A percentile compares a stretch with the other conserved stretches of the same genome.
Evolutionary conservation across 2,329 filamentous ascomycete species (phyloP).

Genomic region (Xylaria sp.): DNA sequence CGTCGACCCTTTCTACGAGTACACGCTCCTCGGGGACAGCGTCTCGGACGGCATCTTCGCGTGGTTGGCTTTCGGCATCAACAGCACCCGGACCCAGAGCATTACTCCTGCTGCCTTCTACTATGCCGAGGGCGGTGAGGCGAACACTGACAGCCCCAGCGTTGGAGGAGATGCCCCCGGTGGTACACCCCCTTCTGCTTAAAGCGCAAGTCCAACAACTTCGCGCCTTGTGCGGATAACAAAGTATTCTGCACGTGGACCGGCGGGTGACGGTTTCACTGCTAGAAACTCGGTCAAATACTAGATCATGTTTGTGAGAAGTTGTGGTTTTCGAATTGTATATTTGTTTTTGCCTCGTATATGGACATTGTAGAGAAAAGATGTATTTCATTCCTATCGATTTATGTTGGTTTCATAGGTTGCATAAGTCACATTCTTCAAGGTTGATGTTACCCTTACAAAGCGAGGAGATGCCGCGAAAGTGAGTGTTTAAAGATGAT

Average conservation of each 20-base stretch:
- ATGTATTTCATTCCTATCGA: not conserved
- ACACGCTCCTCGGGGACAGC: constrained; percentile 13
- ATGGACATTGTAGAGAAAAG: not conserved
- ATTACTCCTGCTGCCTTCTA: constrained; percentile 43
- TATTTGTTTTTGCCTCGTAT: not conserved
- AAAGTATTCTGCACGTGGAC: not conserved
- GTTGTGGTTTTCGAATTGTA: not conserved
- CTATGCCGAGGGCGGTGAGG: constrained; percentile 43
- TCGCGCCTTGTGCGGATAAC: not conserved
- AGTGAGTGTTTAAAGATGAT: too few relatives aligned
- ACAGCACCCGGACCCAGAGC: constrained; percentile 17
- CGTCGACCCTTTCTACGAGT: constrained; percentile 10
- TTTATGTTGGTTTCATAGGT: not conserved
- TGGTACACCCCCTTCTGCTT: not conserved
- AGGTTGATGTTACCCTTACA: not conserved
- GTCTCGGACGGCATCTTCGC: constrained; percentile 14
- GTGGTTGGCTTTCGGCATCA: constrained; percentile 16
- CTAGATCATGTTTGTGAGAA: not conserved
- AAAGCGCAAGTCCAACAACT: not conserved
- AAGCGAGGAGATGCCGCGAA: too few relatives aligned
- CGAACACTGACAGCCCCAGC: constrained; percentile 32
- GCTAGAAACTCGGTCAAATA: not conserved
- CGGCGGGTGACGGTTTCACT: not conserved
- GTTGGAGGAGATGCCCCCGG: constrained; percentile 29
- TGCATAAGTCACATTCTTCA: not conserved